Percentiles rank a stretch among this genome's conserved stretches.
Conservation (phyloP, 2,329 filamentous ascomycete genomes). For the Ophiostoma tasmaniense region DNA sequence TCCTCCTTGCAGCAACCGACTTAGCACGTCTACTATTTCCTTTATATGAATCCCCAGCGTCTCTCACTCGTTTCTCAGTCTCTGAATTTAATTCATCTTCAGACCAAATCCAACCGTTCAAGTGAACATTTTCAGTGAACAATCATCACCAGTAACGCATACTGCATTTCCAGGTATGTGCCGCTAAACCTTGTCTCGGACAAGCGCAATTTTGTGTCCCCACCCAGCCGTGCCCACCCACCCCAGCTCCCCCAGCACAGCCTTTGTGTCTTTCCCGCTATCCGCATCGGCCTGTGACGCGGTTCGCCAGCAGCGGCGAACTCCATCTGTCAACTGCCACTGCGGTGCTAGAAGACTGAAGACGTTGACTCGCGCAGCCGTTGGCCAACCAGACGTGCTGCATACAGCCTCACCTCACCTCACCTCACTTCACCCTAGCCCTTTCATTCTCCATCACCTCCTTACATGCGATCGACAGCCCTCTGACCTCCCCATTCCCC, state of each 20-base stretch:
- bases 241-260: background rate
- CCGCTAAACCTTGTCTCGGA: constrained; percentile 4
- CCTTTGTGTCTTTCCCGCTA: background rate
- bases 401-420: background rate
- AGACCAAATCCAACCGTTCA: background rate
- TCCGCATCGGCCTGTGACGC: background rate
- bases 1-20: no score
- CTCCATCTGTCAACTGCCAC: background rate
- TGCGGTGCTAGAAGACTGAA: no score
- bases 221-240: background rate
- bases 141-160: background rate
- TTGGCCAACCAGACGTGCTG: background rate
- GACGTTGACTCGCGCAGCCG: background rate
- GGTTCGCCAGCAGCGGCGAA: background rate
- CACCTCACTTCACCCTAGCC: background rate
- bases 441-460: background rate
- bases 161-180: background rate
- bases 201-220: constrained; percentile 6
- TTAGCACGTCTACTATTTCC: no score
- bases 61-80: no score
- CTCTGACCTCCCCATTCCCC: background rate
- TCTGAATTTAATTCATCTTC: background rate
- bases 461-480: background rate
- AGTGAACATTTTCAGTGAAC: background rate
- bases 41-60: no score